phyloP scores from a whole-genome alignment of 2,329 filamentous ascomycete genomes.

The Volutella citrinella region DNA sequence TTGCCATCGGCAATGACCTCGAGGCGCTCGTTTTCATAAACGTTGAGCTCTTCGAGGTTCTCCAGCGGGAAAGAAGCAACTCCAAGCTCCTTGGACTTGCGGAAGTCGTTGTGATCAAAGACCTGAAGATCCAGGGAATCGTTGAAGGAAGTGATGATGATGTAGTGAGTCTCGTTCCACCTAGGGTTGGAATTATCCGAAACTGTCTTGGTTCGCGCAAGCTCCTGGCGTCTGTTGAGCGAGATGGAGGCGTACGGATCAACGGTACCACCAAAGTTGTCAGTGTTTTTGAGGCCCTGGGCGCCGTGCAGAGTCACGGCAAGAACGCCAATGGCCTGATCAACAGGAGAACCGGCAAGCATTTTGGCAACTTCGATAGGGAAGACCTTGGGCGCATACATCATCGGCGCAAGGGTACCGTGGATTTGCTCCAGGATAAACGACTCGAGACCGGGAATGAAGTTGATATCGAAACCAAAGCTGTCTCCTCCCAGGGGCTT shows the following conservation, averaged over 20 bases:
- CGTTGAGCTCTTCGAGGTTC: slow-evolving; percentile 70
- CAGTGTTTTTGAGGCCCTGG: slow-evolving; percentile 88
- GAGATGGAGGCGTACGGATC: slow-evolving; percentile 88
- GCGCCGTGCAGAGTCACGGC: slow-evolving; percentile 90
- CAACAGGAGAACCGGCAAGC: slow-evolving; percentile 88
- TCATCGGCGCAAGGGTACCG: slow-evolving; percentile 89
- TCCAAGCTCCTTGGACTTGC: slow-evolving; percentile 95
- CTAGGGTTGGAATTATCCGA: slow-evolving; percentile 81
- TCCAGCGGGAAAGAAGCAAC: slow-evolving; percentile 83
- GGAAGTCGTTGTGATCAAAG: slow-evolving; percentile 91
- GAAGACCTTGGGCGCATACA: slow-evolving; percentile 97
- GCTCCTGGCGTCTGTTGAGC: slow-evolving; percentile 75
- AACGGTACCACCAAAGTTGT: slow-evolving; percentile 87
- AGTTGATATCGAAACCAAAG: slow-evolving; percentile 98
- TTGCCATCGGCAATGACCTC: slow-evolving; percentile 85
- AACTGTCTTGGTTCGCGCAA: slow-evolving; percentile 86
- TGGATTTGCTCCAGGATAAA: slow-evolving; percentile 98
- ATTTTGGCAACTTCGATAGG: slow-evolving; percentile 98
- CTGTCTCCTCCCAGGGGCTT: slow-evolving; percentile 94
- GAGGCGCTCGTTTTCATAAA: slow-evolving; percentile 80
- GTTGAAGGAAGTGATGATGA: slow-evolving; percentile 88
- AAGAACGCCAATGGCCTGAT: slow-evolving; percentile 92
- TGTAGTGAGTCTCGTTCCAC: slow-evolving; percentile 96
- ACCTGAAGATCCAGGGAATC: slow-evolving; percentile 82
- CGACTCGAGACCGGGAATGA: slow-evolving; percentile 87